Conservation (phyloP, 257 asterid genomes). For the Solanum etuberosum region DNA sequence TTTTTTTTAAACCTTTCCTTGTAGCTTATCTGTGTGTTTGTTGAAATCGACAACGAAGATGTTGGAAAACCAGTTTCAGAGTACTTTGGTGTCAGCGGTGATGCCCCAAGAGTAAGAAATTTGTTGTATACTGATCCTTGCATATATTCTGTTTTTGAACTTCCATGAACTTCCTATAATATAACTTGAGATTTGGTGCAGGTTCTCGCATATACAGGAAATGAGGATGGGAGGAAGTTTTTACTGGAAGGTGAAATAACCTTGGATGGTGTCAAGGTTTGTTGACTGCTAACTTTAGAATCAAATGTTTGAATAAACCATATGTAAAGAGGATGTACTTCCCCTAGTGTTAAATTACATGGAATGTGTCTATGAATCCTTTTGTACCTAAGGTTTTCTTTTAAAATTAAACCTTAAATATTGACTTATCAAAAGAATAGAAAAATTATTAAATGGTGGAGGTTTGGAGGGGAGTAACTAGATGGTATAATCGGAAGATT, state of each 20-base stretch:
- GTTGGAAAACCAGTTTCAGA: slow-evolving; percentile 75
- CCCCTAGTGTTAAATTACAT: not conserved
- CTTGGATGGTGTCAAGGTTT: slow-evolving; percentile 54
- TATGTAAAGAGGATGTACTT: not conserved
- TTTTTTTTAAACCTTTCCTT: not conserved
- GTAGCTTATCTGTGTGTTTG: slow-evolving; percentile 70
- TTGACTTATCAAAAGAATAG: not conserved
- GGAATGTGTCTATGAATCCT: not conserved
- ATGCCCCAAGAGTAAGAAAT: slow-evolving; percentile 44
- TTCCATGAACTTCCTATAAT: not conserved
- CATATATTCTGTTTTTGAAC: not conserved
- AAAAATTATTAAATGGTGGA: not conserved
- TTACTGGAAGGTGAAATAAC: slow-evolving; percentile 66
- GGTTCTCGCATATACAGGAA: slow-evolving; percentile 93
- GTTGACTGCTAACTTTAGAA: not conserved
- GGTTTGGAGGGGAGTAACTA: not conserved
- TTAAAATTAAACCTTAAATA: not conserved
- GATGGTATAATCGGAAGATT: not conserved
- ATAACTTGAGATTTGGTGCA: slow-evolving; percentile 16
- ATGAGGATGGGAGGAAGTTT: slow-evolving; percentile 81
- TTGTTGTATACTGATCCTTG: not conserved
- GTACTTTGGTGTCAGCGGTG: slow-evolving; percentile 69
- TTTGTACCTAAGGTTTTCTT: not conserved
- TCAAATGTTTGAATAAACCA: not conserved
- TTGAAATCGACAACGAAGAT: slow-evolving; percentile 72